Evolutionary conservation across 1,284 basidiomycete genomes (phyloP).

Genomic region (Takashimella tepidaria): DNA sequence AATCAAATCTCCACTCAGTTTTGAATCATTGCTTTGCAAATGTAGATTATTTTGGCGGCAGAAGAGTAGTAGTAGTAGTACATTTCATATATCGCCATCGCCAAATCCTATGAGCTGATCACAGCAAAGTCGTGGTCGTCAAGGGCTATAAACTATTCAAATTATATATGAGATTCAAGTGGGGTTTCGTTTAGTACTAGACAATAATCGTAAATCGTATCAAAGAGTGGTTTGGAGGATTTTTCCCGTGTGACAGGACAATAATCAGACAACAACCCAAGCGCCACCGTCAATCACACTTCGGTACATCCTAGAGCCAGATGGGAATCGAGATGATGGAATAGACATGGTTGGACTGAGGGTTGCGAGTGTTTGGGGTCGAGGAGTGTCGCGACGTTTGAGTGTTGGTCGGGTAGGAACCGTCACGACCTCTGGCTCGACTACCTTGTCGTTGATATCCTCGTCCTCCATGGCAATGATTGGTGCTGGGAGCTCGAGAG

Average conservation of each 20-base stretch:
- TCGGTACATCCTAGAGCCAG: background rate
- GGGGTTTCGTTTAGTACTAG: too few species aligned
- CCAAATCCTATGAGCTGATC: background rate
- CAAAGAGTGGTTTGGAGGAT: background rate
- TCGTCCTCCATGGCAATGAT: background rate
- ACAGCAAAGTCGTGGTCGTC: background rate
- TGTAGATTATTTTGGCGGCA: background rate
- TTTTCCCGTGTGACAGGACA: background rate
- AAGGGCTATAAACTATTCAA: background rate
- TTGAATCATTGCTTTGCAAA: too few species aligned
- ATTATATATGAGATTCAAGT: background rate
- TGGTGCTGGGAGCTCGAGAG: background rate
- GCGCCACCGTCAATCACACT: background rate
- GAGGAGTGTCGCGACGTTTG: constrained; percentile 17
- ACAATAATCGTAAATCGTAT: too few species aligned
- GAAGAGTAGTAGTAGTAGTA: background rate
- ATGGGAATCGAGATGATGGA: background rate
- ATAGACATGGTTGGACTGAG: background rate
- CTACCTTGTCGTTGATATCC: background rate
- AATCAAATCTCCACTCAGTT: too few species aligned
- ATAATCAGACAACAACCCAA: background rate
- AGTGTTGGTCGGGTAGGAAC: constrained; percentile 10
- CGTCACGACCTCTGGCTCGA: background rate
- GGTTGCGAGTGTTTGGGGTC: constrained; percentile 2
- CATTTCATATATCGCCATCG: too few species aligned